Percentiles rank a stretch among this genome's conserved stretches.
These are phyloP conservation scores for Daldinia sp. DNA, from an alignment of 2,329 filamentous ascomycete genomes.

Conservation along the genomic window DNA sequence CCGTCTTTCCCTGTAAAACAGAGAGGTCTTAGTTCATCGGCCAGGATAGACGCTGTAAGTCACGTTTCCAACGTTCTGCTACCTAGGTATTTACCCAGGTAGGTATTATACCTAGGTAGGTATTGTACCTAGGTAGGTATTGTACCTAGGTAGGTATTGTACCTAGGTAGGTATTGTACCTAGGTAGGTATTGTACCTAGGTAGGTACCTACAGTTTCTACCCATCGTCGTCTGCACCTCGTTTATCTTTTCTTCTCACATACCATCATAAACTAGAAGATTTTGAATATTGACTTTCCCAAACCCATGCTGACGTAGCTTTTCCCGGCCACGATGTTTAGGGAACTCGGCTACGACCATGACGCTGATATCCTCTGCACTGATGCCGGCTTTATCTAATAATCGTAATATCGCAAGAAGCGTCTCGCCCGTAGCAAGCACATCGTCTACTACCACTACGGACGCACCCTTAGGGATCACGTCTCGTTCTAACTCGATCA, in stretches of 20 bases:
- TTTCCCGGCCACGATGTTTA: conserved; percentile 58
- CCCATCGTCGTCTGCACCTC: not conserved
- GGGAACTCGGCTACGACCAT: conserved; percentile 67
- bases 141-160: too few species aligned
- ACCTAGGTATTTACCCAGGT: too few species aligned
- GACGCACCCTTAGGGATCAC: conserved; percentile 50
- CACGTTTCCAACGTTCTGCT: too few species aligned
- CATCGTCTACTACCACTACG: conserved; percentile 68
- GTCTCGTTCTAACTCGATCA: conserved; percentile 60
- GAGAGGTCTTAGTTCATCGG: too few species aligned
- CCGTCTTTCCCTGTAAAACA: too few species aligned
- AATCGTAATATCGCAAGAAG: conserved; percentile 62
- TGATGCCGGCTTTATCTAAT: conserved; percentile 53
- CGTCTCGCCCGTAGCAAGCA: conserved; percentile 64
- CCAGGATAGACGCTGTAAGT: too few species aligned
- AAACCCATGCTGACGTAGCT: conserved; percentile 58
- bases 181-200: too few species aligned
- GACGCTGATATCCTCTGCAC: conserved; percentile 53
- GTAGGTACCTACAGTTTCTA: too few species aligned
- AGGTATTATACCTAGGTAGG: too few species aligned
- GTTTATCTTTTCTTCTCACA: conserved; percentile 39
- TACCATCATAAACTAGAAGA: conserved; percentile 60
- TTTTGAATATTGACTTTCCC: conserved; percentile 59
- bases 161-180: too few species aligned
- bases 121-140: too few species aligned